Conservation (phyloP, 805 yeast genomes). For the Candida xiaguanensis region DNA sequence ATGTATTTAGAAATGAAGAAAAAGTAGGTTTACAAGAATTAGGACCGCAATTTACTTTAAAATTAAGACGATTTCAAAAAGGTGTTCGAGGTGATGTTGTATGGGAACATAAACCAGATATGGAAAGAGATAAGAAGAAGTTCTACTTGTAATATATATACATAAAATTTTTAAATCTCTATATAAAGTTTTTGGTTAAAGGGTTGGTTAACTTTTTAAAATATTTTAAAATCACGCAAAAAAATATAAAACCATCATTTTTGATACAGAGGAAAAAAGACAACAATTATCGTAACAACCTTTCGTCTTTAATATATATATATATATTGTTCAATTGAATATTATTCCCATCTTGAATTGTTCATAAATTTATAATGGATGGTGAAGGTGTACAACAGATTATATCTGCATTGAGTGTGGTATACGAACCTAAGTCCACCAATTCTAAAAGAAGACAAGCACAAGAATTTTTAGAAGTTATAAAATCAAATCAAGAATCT, state of each 20-base stretch:
- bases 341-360: too few relatives aligned
- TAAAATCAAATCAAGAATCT: slow-evolving; percentile 75
- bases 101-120: slow-evolving; percentile 94
- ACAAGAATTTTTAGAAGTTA: slow-evolving; percentile 64
- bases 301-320: too few relatives aligned
- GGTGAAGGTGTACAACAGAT: slow-evolving; percentile 69
- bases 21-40: slow-evolving; percentile 92
- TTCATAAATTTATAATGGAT: slow-evolving; percentile 67
- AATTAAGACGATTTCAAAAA: slow-evolving; percentile 81
- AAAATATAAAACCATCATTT: not conserved
- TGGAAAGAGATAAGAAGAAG: slow-evolving; percentile 95
- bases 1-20: slow-evolving; percentile 83
- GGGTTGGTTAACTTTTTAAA: not conserved
- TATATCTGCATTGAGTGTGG: slow-evolving; percentile 68
- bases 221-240: slow-evolving; percentile 2
- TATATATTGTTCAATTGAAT: too few relatives aligned
- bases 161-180: not conserved
- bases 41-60: slow-evolving; percentile 94
- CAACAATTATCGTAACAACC: not conserved
- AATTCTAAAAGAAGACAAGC: slow-evolving; percentile 56
- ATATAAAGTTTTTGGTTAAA: not conserved
- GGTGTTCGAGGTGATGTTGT: slow-evolving; percentile 90
- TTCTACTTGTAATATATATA: slow-evolving; percentile 61
- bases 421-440: slow-evolving; percentile 62
- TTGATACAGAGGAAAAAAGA: not conserved